Evolutionary conservation across 257 asterid genomes (phyloP).

Genomic region (Misopates orontium): DNA sequence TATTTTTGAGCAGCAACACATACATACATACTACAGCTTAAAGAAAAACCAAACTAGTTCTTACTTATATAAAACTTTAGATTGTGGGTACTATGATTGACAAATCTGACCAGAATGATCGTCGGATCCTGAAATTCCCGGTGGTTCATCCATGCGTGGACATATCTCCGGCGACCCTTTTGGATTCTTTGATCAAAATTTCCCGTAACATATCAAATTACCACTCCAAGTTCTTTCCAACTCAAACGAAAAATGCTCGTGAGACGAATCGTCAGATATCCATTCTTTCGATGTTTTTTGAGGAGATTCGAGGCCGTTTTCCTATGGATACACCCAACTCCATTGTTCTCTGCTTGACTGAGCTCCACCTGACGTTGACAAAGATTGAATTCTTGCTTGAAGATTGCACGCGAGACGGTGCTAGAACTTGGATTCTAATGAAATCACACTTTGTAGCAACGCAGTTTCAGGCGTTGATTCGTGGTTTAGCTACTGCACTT

Average conservation of each 20-base stretch:
- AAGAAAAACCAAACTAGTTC: neutral
- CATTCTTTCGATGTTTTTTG: constrained; percentile 58
- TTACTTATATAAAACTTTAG: neutral
- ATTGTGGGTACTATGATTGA: constrained; percentile 36
- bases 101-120: constrained; percentile 38
- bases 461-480: constrained; percentile 47
- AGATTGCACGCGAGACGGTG: constrained; percentile 67
- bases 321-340: constrained; percentile 32
- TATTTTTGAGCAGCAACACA: constrained; percentile 24
- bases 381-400: constrained; percentile 49
- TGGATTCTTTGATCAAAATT: constrained; percentile 51
- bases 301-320: constrained; percentile 46
- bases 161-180: constrained; percentile 56
- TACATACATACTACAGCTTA: too few relatives aligned
- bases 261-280: constrained; percentile 58
- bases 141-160: constrained; percentile 68
- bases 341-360: constrained; percentile 54
- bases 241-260: constrained; percentile 56
- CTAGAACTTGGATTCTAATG: constrained; percentile 55
- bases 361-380: constrained; percentile 64
- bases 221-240: constrained; percentile 39
- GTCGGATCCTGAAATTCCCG: constrained; percentile 71
- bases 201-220: constrained; percentile 41
- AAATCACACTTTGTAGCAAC: constrained; percentile 45
- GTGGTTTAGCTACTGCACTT: constrained; percentile 58